These are phyloP conservation scores for Rutstroemia sydowiana DNA, from an alignment of 2,329 filamentous ascomycete genomes.

Conservation along the genomic window DNA sequence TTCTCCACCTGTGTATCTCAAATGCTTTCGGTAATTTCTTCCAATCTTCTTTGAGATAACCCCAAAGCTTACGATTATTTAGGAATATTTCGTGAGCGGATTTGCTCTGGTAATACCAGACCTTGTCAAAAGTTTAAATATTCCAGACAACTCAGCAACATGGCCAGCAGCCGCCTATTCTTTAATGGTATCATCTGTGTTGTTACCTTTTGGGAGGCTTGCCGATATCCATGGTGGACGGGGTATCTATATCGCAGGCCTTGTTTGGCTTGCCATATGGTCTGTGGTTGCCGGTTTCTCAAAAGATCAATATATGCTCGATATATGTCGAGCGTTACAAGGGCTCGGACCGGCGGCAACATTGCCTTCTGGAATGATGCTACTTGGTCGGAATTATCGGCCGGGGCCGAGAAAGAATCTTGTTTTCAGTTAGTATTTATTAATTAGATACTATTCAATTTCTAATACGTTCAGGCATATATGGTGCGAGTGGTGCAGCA, in stretches of 20 bases:
- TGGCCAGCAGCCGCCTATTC: constrained; percentile 57
- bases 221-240: constrained; percentile 55
- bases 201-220: constrained; percentile 54
- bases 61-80: neutral
- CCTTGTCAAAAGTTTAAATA: constrained; percentile 50
- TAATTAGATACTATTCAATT: neutral
- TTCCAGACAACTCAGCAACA: constrained; percentile 50
- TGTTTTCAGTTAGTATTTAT: constrained; percentile 34
- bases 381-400: constrained; percentile 54
- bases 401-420: constrained; percentile 60
- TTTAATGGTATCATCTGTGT: constrained; percentile 41
- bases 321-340: constrained; percentile 62
- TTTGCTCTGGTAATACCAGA: constrained; percentile 64
- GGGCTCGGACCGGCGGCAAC: constrained; percentile 65
- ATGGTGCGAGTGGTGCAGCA: constrained; percentile 6
- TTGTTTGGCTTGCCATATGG: constrained; percentile 58
- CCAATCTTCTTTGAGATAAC: neutral
- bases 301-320: constrained; percentile 57
- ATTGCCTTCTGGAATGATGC: constrained; percentile 56
- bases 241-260: constrained; percentile 47
- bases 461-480: constrained; percentile 6
- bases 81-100: constrained; percentile 61
- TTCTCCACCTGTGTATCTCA: constrained; percentile 7
- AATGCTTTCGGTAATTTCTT: constrained; percentile 6
- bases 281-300: constrained; percentile 63